Evolutionary conservation across 495 filamentous ascomycete genomes (phyloP), one percentile per base, ranked within the genome.

Genomic region (Cladorrhinum samala): DNA sequence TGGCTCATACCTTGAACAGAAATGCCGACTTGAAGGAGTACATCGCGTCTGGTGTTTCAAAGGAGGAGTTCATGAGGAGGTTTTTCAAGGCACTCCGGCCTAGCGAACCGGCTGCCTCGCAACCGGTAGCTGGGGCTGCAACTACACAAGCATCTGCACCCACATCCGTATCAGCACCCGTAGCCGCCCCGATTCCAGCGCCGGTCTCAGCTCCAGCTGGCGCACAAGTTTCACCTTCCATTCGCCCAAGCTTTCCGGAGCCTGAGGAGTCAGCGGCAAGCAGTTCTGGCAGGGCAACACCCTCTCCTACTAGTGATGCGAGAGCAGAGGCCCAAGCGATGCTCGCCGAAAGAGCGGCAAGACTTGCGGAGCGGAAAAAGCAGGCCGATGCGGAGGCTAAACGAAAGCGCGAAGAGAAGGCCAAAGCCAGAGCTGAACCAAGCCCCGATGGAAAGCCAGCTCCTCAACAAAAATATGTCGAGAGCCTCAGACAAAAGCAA

Each of bases 11-110:
- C 0, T 1, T 2, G 14, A 11, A 5, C 47, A 85, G 82, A 56
- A 77, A 82, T 67, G 82, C 76, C 17, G 74, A 78, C 52, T 60
- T 86, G 17, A 78, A 82, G 51, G 83, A 87, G 62, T 86, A 87
- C 55, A 72, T 88, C n/a, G 69, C 73, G 48, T 66, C 80, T 17
- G 80, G 82, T 2, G 72, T 79, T 2, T 63, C 73, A 17, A 84
- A 78, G 53, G 78, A 80, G 9, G 79, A 82, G 8, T 84, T 88
- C 41, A 55, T 73, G 30, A 65, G 59, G 33, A 76, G 84, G 9
- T 48, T 87, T 11, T 53, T 49, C 2, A 58, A 61, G 30, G 73
- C 71, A 23, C 58, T 84, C 20, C 52, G 40, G 1, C 30, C 59
- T 24, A 21, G 46, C 16, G 45, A 45, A 19, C 21, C 56, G 19